Base-by-base conservation (phyloP, 164 flowering plant species). In the Nymphaea colorata region DNA sequence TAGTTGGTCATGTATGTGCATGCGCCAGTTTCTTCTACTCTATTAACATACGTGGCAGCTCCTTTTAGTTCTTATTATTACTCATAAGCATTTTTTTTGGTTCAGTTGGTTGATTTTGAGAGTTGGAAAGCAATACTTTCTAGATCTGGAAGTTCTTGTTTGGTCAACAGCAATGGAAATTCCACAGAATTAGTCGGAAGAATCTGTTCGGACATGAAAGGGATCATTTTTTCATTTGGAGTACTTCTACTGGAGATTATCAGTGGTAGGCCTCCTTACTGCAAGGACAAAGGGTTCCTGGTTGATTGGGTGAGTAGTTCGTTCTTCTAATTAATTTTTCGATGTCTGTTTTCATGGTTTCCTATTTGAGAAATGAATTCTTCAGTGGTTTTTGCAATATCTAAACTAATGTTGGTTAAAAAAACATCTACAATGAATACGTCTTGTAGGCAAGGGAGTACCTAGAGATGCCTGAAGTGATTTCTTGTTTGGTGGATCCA, bases 81-180 rank as follows among this genome's bases (percentile, higher is more conserved):
- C 12, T 47, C 11, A 3, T 47, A 47, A 47, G 55, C 12, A 6
- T 4, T 47, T 47, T 47, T 7, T 47, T 2, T 2, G 2, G 16
- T 73, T 74, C 86, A 93, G 98, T 82, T 93, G 69, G 89, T 91
- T 73, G 96, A 93, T 73, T 93, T 93, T 77, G 94, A 91, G 74
- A 79, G 92, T 71, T 93, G 97, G 97, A 93, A 87, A 82, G 75
- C 84, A 5, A 80, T 91, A 69, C 81, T 85, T 62, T 76, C 84
- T 66, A 82, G 90, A 80, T 87, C 96, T 82, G 55, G 89, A 87
- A 86, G 82, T 76, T 76, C 87, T 0, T 83, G 88, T 66, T 77
- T 83, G 42, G 75, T 87, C 4, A 69, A 75, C 64, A 82, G 69
- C 69, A 84, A 86, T 66, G 84, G 83, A 47, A 6, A 47, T 12